Evolutionary conservation across 805 yeast species (phyloP).

Genomic region (Spathaspora arborariae): DNA sequence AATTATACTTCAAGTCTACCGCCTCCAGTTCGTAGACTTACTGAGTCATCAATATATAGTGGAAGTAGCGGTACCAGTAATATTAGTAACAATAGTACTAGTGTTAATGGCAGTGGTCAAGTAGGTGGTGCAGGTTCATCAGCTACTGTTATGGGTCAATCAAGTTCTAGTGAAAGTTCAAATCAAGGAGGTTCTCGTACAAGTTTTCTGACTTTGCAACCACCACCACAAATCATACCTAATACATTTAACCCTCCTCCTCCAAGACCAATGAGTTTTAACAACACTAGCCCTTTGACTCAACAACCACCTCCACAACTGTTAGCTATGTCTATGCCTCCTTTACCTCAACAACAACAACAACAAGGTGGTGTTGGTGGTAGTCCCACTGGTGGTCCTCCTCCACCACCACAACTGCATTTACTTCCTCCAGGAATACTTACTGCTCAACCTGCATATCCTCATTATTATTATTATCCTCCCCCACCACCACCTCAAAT

Average conservation of each 20-base stretch:
- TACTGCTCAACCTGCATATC: conserved; percentile 1
- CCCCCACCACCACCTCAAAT: conserved; percentile 3
- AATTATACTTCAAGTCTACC: conserved; percentile 9
- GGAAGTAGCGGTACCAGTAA: background rate
- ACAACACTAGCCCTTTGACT: background rate
- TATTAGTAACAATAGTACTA: background rate
- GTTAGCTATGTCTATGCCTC: background rate
- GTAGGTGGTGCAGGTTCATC: conserved; percentile 1
- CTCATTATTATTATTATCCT: conserved; percentile 4
- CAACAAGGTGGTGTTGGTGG: background rate
- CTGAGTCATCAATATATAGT: conserved; percentile 11
- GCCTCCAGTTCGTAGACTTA: conserved; percentile 13
- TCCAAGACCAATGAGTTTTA: background rate
- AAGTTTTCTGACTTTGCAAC: conserved; percentile 1
- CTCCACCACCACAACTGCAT: conserved; percentile 1
- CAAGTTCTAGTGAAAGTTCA: conserved; percentile 1
- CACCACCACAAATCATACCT: conserved; percentile 1
- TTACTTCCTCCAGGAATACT: conserved; percentile 2
- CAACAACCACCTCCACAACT: background rate
- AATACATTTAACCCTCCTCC: background rate
- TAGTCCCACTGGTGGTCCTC: background rate
- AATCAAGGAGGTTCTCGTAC: background rate
- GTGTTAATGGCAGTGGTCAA: background rate
- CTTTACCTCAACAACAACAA: background rate
- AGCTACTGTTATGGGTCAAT: conserved; percentile 1